phyloP scores from a whole-genome alignment of 108 stramenopile genomes.

The Schizochytrium sp. region DNA sequence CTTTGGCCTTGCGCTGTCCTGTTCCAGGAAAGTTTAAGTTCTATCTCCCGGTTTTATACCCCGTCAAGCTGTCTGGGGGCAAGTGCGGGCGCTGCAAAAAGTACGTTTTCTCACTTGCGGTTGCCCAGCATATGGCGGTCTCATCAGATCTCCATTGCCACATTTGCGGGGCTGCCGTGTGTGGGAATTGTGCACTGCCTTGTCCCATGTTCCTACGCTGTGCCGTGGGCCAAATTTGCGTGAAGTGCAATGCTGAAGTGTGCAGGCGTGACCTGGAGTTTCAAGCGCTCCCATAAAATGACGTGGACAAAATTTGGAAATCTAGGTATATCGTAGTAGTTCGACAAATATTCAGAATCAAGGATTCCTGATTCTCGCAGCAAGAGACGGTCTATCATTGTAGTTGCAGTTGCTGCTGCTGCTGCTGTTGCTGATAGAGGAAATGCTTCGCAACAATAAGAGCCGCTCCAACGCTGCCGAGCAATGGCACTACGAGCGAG shows the following conservation, averaged over 20 bases:
- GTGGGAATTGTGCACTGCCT: neutral
- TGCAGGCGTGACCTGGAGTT: neutral
- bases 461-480: neutral
- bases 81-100: neutral
- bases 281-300: neutral
- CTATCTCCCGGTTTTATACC: neutral
- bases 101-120: neutral
- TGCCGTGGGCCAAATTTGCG: neutral
- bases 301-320: neutral
- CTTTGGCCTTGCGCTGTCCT: neutral
- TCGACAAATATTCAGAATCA: too few relatives aligned
- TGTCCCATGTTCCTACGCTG: neutral
- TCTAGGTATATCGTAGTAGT: too few relatives aligned
- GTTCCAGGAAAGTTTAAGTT: neutral
- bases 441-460: neutral
- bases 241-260: neutral
- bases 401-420: too few relatives aligned
- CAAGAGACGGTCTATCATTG: too few relatives aligned
- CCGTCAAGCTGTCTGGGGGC: neutral
- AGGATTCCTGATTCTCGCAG: too few relatives aligned
- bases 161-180: neutral
- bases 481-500: neutral
- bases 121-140: neutral
- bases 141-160: neutral
- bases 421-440: neutral